Evolutionary conservation across 768 basidiomycete species (phyloP).

Genomic region (Grammothele lineata): DNA sequence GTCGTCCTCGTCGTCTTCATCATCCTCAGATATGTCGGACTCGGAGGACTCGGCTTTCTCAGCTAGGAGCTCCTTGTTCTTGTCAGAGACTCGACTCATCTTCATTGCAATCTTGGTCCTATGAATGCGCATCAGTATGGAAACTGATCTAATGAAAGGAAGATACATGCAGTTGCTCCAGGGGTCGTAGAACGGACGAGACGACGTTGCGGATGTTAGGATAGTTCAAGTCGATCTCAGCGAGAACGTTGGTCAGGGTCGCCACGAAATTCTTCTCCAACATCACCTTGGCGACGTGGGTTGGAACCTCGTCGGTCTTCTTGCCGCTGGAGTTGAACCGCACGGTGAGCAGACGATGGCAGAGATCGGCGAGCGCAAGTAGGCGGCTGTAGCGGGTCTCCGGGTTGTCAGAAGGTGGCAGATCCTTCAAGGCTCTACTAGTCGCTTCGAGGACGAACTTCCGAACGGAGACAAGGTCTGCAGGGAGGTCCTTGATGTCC

Average conservation of each 20-base stretch:
- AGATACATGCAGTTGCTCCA: conserved; percentile 77
- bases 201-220: conserved; percentile 85
- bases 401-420: conserved; percentile 45
- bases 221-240: conserved; percentile 94
- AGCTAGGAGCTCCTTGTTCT: conserved; percentile 53
- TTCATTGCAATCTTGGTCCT: conserved; percentile 90
- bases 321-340: conserved; percentile 53
- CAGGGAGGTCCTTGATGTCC: conserved; percentile 71
- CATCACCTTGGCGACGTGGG: conserved; percentile 97
- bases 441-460: conserved; percentile 90
- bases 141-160: background rate
- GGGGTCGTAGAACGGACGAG: conserved; percentile 80
- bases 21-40: conserved; percentile 46
- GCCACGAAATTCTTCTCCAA: conserved; percentile 95
- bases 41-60: conserved; percentile 39
- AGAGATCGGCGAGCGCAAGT: conserved; percentile 81
- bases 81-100: conserved; percentile 80
- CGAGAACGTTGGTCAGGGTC: conserved; percentile 79
- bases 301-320: conserved; percentile 66
- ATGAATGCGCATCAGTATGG: conserved; percentile 12
- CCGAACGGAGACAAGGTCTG: conserved; percentile 83
- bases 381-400: conserved; percentile 86
- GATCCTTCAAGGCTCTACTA: conserved; percentile 82
- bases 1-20: conserved; percentile 55
- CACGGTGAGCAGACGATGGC: conserved; percentile 81